Evolutionary conservation across 495 filamentous ascomycete genomes (phyloP).

Genomic region (Clohesyomyces aquaticus): DNA sequence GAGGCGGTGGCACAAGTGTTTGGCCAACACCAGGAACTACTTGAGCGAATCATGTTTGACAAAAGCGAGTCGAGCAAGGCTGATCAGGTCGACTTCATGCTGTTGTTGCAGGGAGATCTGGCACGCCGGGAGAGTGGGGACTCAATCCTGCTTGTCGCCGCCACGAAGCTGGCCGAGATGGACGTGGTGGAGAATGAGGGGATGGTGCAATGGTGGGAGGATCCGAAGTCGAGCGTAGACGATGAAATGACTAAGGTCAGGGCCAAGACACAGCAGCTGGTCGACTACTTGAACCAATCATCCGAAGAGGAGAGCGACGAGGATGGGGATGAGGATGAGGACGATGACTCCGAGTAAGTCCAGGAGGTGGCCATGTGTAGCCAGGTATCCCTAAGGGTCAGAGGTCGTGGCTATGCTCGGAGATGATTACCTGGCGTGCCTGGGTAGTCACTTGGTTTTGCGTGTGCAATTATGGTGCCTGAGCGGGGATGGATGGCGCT

Average conservation of each 20-base stretch:
- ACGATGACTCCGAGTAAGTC: slow-evolving; percentile 44
- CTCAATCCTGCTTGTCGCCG: slow-evolving; percentile 70
- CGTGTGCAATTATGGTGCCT: too few species aligned
- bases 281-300: slow-evolving; percentile 83
- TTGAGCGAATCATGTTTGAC: slow-evolving; percentile 64
- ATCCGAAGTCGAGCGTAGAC: slow-evolving; percentile 63
- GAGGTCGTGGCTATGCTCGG: too few species aligned
- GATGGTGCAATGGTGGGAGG: slow-evolving; percentile 84
- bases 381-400: too few species aligned
- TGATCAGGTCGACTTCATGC: slow-evolving; percentile 83
- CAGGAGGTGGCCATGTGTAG: background rate
- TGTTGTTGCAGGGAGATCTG: slow-evolving; percentile 80
- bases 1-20: slow-evolving; percentile 70
- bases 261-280: slow-evolving; percentile 72
- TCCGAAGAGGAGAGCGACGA: slow-evolving; percentile 80
- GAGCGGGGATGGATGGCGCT: too few species aligned
- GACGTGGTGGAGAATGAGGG: slow-evolving; percentile 91
- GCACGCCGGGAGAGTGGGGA: slow-evolving; percentile 58
- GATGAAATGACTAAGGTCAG: slow-evolving; percentile 72
- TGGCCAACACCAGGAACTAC: slow-evolving; percentile 57
- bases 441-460: too few species aligned
- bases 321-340: slow-evolving; percentile 66
- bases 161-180: slow-evolving; percentile 79
- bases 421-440: too few species aligned
- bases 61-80: slow-evolving; percentile 59